Percentiles rank a stretch among this genome's conserved stretches.
Evolutionary conservation across 805 yeast species (phyloP).

Genomic region (Cyberlindnera xylosilytica): DNA sequence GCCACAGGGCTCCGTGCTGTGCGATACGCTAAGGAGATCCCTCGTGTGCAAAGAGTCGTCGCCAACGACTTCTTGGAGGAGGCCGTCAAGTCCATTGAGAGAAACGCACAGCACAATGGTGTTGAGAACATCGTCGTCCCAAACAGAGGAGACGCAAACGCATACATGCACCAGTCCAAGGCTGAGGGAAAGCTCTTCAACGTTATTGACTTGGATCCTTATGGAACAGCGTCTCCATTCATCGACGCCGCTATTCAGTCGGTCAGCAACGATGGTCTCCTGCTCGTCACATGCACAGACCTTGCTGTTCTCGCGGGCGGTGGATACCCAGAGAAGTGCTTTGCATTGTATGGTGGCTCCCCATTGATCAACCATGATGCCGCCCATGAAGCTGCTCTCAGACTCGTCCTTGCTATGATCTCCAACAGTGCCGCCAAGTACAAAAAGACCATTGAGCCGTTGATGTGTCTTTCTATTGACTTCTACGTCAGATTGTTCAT

Average conservation of each 20-base stretch:
- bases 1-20: slow-evolving; percentile 96
- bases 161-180: slow-evolving; percentile 58
- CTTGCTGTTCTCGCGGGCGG: slow-evolving; percentile 93
- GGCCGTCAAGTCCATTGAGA: slow-evolving; percentile 78
- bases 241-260: slow-evolving; percentile 87
- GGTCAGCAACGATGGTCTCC: slow-evolving; percentile 78
- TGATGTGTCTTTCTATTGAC: slow-evolving; percentile 82
- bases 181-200: slow-evolving; percentile 54
- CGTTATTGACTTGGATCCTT: slow-evolving; percentile 92
- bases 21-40: slow-evolving; percentile 89
- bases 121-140: slow-evolving; percentile 56
- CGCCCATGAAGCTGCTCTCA: slow-evolving; percentile 88
- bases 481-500: slow-evolving; percentile 88
- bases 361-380: slow-evolving; percentile 70
- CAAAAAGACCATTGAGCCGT: slow-evolving; percentile 83
- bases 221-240: slow-evolving; percentile 96
- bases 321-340: slow-evolving; percentile 96
- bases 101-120: slow-evolving; percentile 67
- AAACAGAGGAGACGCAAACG: slow-evolving; percentile 88
- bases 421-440: slow-evolving; percentile 86
- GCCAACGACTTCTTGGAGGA: slow-evolving; percentile 88
- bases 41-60: slow-evolving; percentile 63
- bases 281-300: slow-evolving; percentile 94
- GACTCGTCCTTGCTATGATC: slow-evolving; percentile 76
- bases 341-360: slow-evolving; percentile 90